Evolutionary conservation across 768 basidiomycete genomes (phyloP), one percentile per base, ranked within the genome.

Genomic region (Pulveroboletus sp.): DNA sequence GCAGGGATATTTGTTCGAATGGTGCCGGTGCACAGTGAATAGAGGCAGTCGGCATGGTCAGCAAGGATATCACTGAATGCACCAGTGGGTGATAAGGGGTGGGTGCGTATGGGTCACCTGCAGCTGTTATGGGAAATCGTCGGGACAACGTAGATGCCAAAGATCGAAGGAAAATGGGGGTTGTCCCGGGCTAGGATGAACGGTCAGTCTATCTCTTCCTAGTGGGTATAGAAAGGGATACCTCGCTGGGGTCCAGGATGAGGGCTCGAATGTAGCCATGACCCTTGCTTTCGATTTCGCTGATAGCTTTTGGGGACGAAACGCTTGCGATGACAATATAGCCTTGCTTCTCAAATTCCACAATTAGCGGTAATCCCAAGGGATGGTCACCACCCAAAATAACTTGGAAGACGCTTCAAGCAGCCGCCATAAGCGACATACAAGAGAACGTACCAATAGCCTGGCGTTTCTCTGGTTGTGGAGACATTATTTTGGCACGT

Each of bases 321-420:
- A 92, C 91, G 52, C 86, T 93, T 5, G 83, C 75, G 54, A 94
- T 82, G 31, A 94, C 85, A 58, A 93, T 86, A 60, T 86, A 93
- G 0, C 89, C 91, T 52, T 82, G 79, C 60, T 73, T 76, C 69
- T 92, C 89, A 38, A 94, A 73, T 45, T 85, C 84, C 39, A 78
- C 60, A 45, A 93, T 82, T 35, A 93, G 67, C 8, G 87, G 81
- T n/a, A 82, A 72, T 7, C 81, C 89, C 43, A 83, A 71, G 1
- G 85, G 79, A 17, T 77, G 76, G 61, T 93, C 92, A 9, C 85
- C 92, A 23, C 93, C 92, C 34, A 93, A 76, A 23, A 93, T 77
- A 31, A 93, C 89, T 90, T 35, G 46, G 52, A 27, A 27, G 45
- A 9, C 41, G 26, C 39, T 57, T 32, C n/a, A 45, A 50, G 27